Conservation (phyloP, 1,139 yeast genomes). For the Candida labiduridarum region DNA sequence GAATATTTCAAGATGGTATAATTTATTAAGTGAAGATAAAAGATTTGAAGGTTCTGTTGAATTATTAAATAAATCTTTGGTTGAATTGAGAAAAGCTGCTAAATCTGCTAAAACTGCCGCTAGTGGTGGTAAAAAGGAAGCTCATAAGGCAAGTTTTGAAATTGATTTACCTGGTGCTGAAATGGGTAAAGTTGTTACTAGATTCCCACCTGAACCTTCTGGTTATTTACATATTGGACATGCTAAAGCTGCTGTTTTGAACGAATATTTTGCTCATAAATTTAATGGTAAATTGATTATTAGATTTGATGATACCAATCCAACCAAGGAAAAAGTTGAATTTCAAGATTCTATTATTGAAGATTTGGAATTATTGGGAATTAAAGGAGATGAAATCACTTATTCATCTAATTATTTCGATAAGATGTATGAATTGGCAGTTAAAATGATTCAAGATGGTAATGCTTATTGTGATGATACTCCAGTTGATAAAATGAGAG, state of each 20-base stretch:
- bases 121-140: slow-evolving; percentile 69
- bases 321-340: slow-evolving; percentile 90
- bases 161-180: slow-evolving; percentile 89
- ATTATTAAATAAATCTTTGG: slow-evolving; percentile 63
- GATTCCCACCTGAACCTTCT: slow-evolving; percentile 93
- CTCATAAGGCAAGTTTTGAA: slow-evolving; percentile 89
- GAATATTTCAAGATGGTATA: slow-evolving; percentile 94
- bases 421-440: slow-evolving; percentile 81
- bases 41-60: slow-evolving; percentile 71
- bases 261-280: slow-evolving; percentile 91
- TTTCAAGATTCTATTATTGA: slow-evolving; percentile 90
- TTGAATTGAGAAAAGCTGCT: slow-evolving; percentile 68
- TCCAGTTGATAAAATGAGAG: slow-evolving; percentile 91
- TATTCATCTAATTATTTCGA: slow-evolving; percentile 93
- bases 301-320: slow-evolving; percentile 97
- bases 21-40: slow-evolving; percentile 65
- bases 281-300: slow-evolving; percentile 93
- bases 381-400: slow-evolving; percentile 84
- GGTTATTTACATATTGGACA: slow-evolving; percentile 95
- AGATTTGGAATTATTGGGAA: slow-evolving; percentile 85
- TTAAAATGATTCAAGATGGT: slow-evolving; percentile 87
- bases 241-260: slow-evolving; percentile 94
- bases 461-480: slow-evolving; percentile 97
- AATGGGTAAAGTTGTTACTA: slow-evolving; percentile 92
- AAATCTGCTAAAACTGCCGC: slow-evolving; percentile 46